Base-by-base conservation (phyloP, 345 rosid species). In the Aquilaria sinensis region DNA sequence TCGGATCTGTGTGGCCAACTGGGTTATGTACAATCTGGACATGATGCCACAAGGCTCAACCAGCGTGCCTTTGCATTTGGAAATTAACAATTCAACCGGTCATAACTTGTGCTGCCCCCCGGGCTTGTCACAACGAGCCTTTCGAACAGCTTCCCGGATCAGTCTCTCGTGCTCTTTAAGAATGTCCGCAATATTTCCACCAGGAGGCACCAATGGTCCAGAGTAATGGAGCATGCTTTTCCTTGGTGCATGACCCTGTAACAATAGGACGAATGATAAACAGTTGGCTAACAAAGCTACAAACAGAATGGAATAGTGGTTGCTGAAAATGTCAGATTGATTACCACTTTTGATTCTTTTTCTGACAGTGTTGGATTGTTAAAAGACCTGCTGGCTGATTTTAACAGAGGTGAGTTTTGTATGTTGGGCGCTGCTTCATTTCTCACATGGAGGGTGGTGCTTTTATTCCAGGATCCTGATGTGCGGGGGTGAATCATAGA, bases 131-230 rank as follows among this genome's bases (percentile, higher is more conserved):
- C 80, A 60, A 16, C 91, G 88, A 8, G 97, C 82, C 69, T 83
- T 86, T 1, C 96, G 92, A 30, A 94, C 91, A 51, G 93, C 97
- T 50, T 85, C 86, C 71, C 88, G 99, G 73, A 94, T 88, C 57
- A 80, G 95, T 70, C 90, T 85, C 74, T 90, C 97, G 14, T 94
- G 99, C 63, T 90, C 97, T 75, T 76, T 88, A 23, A 94, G 85
- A 69, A 88, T 70, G 15, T 87, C 99, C 8, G 90, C 96, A 11
- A 88, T 84, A 78, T 83, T 90, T 50, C 91, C 93, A 30, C 96
- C 97, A 2, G 87, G 86, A 70, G 97, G 88, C 78, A 90, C 78
- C 84, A 94, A 67, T 6, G 99, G 99, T 69, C 99, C 99, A 2
- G 97, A 90, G 74, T 51, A 90, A 53, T 90, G 86, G 61, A 86